A percentile compares a stretch with the other conserved stretches of the same genome.
These are phyloP conservation scores for Dothistroma septosporum DNA, from an alignment of 2,329 filamentous ascomycete genomes.

Conservation along the genomic window DNA sequence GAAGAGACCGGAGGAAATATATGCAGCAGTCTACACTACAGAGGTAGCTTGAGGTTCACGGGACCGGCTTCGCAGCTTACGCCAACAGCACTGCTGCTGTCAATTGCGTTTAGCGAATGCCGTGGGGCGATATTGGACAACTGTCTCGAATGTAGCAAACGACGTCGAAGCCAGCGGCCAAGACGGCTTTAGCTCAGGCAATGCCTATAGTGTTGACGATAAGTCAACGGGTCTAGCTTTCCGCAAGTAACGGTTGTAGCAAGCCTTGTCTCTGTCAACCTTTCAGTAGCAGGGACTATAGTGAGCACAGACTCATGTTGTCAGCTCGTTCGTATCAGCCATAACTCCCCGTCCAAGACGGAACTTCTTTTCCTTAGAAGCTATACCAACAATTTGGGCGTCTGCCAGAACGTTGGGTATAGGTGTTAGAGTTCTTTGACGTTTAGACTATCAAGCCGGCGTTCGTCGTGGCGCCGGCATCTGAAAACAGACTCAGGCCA, in stretches of 20 bases:
- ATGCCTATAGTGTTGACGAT: background rate
- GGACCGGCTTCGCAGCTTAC: background rate
- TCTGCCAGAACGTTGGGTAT: background rate
- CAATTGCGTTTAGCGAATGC: background rate
- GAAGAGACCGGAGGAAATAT: background rate
- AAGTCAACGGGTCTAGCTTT: constrained; percentile 5
- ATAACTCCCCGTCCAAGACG: background rate
- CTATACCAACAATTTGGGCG: background rate
- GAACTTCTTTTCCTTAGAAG: background rate
- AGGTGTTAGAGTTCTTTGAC: background rate
- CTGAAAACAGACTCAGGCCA: background rate
- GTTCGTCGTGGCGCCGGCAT: background rate
- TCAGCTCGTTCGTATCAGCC: background rate
- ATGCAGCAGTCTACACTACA: background rate
- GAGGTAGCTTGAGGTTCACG: background rate
- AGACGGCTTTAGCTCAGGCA: background rate
- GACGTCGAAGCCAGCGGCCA: background rate
- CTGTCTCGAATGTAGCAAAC: background rate
- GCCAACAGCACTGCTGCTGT: background rate
- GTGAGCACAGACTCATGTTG: background rate
- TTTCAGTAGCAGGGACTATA: background rate
- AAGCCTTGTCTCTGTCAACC: background rate
- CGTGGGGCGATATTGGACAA: background rate
- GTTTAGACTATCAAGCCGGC: background rate
- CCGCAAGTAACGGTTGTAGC: constrained; percentile 4